These are phyloP conservation scores for Phytopythium boreale DNA, from an alignment of 352 stramenopile genomes.

Conservation along the genomic window DNA sequence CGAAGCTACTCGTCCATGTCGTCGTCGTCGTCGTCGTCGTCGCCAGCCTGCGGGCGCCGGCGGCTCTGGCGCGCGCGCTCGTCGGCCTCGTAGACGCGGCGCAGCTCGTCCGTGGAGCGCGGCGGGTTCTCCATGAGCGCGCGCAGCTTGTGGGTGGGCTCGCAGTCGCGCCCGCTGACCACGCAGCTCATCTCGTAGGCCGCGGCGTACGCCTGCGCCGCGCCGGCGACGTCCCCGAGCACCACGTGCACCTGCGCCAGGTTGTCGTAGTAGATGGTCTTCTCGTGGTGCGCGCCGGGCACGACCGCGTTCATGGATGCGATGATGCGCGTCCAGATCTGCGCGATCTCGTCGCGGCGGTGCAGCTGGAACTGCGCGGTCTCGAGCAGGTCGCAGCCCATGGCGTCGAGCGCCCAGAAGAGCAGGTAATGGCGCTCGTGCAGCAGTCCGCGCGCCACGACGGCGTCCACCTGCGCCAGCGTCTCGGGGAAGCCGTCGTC, in stretches of 20 bases:
- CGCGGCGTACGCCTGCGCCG: constrained; percentile 45
- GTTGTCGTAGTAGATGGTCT: constrained; percentile 87
- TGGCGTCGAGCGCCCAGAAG: constrained; percentile 72
- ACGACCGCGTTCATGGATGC: constrained; percentile 68
- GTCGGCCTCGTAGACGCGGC: constrained; percentile 50
- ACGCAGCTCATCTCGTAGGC: constrained; percentile 59
- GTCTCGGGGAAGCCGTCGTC: constrained; percentile 62
- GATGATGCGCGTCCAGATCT: constrained; percentile 70
- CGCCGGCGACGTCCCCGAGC: constrained; percentile 46
- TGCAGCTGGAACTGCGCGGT: constrained; percentile 33
- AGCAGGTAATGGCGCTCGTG: constrained; percentile 71
- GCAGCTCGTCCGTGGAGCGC: constrained; percentile 52
- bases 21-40: constrained; percentile 22
- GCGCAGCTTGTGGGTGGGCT: constrained; percentile 59
- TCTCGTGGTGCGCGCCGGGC: constrained; percentile 66
- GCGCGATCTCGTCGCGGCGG: constrained; percentile 32
- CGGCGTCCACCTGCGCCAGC: constrained; percentile 48
- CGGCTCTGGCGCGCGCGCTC: constrained; percentile 12
- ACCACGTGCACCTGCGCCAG: constrained; percentile 70
- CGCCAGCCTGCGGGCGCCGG: constrained; percentile 19
- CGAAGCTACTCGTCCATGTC: not conserved
- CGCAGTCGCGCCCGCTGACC: constrained; percentile 56
- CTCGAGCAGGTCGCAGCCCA: constrained; percentile 55
- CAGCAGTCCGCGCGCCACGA: constrained; percentile 45
- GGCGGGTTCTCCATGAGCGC: constrained; percentile 64